Evolutionary conservation across 768 basidiomycete species (phyloP).

Genomic region (Xerocomellus dryophilus): DNA sequence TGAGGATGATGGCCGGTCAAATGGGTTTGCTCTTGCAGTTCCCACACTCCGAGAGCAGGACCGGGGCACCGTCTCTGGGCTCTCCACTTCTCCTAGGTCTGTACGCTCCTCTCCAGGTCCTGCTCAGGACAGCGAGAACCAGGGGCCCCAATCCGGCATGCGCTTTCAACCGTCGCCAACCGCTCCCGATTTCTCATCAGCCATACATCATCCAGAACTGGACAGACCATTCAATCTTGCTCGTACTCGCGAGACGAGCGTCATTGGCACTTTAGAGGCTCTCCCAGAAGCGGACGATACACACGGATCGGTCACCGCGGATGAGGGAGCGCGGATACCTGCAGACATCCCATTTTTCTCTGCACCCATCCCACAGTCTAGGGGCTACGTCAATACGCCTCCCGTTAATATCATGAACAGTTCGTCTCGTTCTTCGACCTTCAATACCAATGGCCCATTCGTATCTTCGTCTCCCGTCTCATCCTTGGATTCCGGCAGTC

Average conservation of each 20-base stretch:
- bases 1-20: constrained; percentile 50
- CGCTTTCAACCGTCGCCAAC: constrained; percentile 38
- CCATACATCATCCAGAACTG: constrained; percentile 44
- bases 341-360: constrained; percentile 39
- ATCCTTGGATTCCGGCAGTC: constrained; percentile 72
- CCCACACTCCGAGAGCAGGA: constrained; percentile 43
- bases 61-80: constrained; percentile 50
- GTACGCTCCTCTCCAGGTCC: constrained; percentile 71
- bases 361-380: constrained; percentile 36
- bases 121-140: constrained; percentile 34
- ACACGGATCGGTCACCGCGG: constrained; percentile 33
- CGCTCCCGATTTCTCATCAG: constrained; percentile 46
- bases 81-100: constrained; percentile 62
- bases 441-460: constrained; percentile 44
- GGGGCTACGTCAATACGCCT: constrained; percentile 44
- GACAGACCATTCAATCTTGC: constrained; percentile 43
- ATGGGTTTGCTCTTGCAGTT: constrained; percentile 44
- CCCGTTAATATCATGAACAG: constrained; percentile 39
- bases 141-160: constrained; percentile 22
- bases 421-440: constrained; percentile 40
- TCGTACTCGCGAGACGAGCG: constrained; percentile 48
- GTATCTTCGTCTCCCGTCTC: constrained; percentile 75
- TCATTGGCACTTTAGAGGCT: constrained; percentile 48
- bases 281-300: constrained; percentile 56
- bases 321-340: constrained; percentile 26